Conservation (phyloP, 176 grass and related monocot genomes). For the Zoysia pacifica region DNA sequence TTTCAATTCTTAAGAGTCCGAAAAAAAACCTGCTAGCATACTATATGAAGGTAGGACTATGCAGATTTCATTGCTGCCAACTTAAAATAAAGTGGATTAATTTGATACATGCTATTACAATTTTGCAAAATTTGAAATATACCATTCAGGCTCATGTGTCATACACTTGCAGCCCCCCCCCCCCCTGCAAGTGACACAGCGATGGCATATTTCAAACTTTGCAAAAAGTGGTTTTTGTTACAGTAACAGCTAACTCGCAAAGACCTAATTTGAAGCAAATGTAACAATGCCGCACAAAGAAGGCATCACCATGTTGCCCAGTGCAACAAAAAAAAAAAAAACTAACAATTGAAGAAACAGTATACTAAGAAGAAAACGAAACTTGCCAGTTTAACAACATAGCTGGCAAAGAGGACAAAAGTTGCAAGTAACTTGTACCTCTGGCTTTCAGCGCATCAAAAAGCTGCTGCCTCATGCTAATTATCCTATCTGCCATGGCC, state of each 20-base stretch:
- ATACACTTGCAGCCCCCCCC: no score
- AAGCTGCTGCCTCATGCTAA: slow-evolving; percentile 88
- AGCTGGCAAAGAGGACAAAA: slow-evolving; percentile 22
- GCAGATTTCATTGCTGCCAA: not conserved
- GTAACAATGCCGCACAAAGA: not conserved
- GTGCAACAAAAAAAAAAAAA: not conserved
- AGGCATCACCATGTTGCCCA: not conserved
- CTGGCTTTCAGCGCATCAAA: slow-evolving; percentile 75
- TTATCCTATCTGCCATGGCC: slow-evolving; percentile 96
- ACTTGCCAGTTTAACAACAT: slow-evolving; percentile 13
- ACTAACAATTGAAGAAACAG: not conserved
- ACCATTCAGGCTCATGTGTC: no score
- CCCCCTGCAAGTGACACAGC: no score
- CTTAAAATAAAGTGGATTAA: no score
- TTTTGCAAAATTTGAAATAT: no score
- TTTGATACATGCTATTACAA: no score
- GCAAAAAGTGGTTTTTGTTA: not conserved
- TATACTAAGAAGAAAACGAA: not conserved
- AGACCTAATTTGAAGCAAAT: slow-evolving; percentile 19
- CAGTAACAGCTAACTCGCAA: not conserved
- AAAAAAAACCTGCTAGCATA: not conserved
- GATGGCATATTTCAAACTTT: no score
- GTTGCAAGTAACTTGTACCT: slow-evolving; percentile 58
- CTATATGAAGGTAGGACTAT: not conserved
- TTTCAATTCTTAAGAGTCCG: not conserved